Base-by-base conservation (phyloP, 2,329 filamentous ascomycete genomes). In the Ophiobolus disseminans region DNA sequence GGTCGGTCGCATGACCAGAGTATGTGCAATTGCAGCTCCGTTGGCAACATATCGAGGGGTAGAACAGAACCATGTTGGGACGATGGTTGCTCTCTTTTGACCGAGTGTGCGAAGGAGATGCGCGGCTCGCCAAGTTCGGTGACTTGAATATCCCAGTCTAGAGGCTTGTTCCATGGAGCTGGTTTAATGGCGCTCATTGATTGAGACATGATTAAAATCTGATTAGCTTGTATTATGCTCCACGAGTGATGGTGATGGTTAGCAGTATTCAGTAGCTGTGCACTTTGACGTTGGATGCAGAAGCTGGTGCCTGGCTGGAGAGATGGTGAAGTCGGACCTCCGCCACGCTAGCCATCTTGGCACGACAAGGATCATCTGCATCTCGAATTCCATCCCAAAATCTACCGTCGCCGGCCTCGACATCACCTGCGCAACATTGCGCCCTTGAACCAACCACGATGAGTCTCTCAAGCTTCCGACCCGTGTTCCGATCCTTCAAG, bases 391-490 rank as follows among this genome's bases (percentile, higher is more conserved):
- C 13, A 44, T 30, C 32, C 34, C 28, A 20, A 45, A 45, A 45
- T 39, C 28, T 44, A 36, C 36, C 43, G 40, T 39, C 25, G 40
- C 43, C 43, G 40, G 13, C 40, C 11, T 45, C 53, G 35, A 36
- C 43, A 45, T 23, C 41, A 28, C 21, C 48, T 42, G 14, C 36
- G 5, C 44, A 34, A 39, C 8, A 53, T 39, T 36, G 36, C 41
- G 40, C 26, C 25, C 26, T 31, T 28, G 5, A 17, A 26, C 43
- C 28, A 32, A 30, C 48, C 50, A 62, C 36, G 40, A 70, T 69
- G 66, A 69, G 61, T 23, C 43, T 66, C 56, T 65, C 60, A 1
- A 39, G 40, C 19, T 60, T 69, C 39, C 58, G 65, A 3, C 55
- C 67, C 3, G 47, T 57, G 8, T 57, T 68, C 31, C 57, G 64